These are phyloP conservation scores for Cercospora nicotianae DNA, from an alignment of 2,329 filamentous ascomycete genomes.

Conservation along the genomic window DNA sequence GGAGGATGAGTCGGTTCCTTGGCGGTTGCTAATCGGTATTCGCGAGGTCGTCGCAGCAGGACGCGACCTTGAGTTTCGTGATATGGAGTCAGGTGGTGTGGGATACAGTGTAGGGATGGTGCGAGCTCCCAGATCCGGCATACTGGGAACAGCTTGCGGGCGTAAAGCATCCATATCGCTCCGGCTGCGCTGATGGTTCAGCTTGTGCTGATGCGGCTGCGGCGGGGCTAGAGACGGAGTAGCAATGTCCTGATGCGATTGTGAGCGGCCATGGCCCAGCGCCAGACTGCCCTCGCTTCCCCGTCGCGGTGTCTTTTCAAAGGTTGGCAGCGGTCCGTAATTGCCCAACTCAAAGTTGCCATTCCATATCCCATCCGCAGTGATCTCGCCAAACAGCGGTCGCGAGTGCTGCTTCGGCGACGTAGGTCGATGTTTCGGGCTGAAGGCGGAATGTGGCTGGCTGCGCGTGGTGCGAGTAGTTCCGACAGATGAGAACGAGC, in stretches of 20 bases:
- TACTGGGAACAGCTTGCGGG: conserved; percentile 29
- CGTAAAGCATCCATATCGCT: conserved; percentile 35
- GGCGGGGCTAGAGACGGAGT: conserved; percentile 25
- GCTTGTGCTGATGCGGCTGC: conserved; percentile 21
- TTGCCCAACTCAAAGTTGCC: conserved; percentile 36
- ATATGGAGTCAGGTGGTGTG: conserved; percentile 30
- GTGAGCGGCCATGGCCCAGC: conserved; percentile 54
- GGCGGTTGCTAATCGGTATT: conserved; percentile 36
- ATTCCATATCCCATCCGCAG: conserved; percentile 58
- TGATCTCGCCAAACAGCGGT: conserved; percentile 74
- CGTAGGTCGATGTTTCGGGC: conserved; percentile 23
- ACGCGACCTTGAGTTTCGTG: conserved; percentile 7
- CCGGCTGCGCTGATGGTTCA: conserved; percentile 38
- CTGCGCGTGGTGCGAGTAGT: conserved; percentile 29
- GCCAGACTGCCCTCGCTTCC: conserved; percentile 70
- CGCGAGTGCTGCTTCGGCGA: conserved; percentile 37
- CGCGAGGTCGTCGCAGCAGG: conserved; percentile 27
- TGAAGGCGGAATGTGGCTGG: conserved; percentile 34
- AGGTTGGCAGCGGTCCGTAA: conserved; percentile 33
- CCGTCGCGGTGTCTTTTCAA: conserved; percentile 47
- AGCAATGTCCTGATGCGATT: conserved; percentile 50
- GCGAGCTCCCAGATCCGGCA: conserved; percentile 33
- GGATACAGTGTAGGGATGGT: conserved; percentile 27
- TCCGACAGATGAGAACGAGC: conserved; percentile 32
- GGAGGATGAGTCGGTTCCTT: conserved; percentile 37